These are phyloP conservation scores for Centella asiatica DNA, from an alignment of 129 eudicot genomes.

Conservation along the genomic window DNA sequence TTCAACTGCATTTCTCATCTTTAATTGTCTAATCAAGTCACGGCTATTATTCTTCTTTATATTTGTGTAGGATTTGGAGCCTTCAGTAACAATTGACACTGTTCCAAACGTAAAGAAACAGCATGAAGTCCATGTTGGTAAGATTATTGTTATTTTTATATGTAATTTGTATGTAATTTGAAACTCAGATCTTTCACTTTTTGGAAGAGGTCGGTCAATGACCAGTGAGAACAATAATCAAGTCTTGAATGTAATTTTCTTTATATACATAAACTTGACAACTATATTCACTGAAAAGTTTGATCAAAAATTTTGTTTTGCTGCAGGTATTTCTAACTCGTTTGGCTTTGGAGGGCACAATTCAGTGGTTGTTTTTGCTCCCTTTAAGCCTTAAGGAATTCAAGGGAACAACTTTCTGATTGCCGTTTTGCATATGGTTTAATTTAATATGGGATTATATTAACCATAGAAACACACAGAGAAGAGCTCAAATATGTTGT, in stretches of 20 bases:
- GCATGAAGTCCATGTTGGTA: conserved; percentile 75
- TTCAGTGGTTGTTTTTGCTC: conserved; percentile 58
- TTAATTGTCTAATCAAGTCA: conserved; percentile 1
- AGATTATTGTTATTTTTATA: not conserved
- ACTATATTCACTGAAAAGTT: too few species aligned
- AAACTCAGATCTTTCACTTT: too few species aligned
- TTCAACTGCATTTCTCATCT: not conserved
- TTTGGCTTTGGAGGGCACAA: conserved; percentile 64
- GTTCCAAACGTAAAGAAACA: conserved; percentile 69
- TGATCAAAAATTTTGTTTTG: too few species aligned
- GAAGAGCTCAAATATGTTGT: too few species aligned
- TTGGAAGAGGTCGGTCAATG: too few species aligned
- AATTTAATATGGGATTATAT: conserved; percentile 2
- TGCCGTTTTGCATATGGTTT: not conserved
- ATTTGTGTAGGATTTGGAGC: conserved; percentile 49
- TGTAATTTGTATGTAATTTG: not conserved
- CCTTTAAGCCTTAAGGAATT: conserved; percentile 31
- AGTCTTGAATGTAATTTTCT: too few species aligned
- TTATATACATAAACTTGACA: too few species aligned
- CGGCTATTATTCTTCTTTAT: not conserved
- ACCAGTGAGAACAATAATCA: too few species aligned
- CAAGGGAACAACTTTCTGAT: not conserved
- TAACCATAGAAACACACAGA: too few species aligned
- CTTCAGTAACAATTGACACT: conserved; percentile 64
- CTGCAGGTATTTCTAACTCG: conserved; percentile 64